Conservation (phyloP, 495 filamentous ascomycete genomes). For the Aspergillus carlsbadensis region DNA sequence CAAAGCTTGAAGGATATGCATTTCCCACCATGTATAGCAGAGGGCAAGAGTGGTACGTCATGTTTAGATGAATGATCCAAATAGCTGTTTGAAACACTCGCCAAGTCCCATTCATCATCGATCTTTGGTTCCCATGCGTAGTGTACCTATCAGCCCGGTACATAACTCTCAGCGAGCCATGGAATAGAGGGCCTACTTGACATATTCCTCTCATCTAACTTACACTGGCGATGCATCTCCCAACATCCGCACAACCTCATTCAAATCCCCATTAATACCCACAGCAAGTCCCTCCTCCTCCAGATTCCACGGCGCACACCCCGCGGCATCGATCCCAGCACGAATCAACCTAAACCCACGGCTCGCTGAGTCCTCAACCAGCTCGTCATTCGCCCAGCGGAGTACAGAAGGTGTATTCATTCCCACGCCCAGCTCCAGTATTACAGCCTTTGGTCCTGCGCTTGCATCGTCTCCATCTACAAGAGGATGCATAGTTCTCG, state of each 20-base stretch:
- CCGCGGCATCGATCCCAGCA: slow-evolving; percentile 24
- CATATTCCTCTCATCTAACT: too few species aligned
- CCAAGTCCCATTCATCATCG: too few species aligned
- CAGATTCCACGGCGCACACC: slow-evolving; percentile 25
- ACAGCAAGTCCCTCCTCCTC: slow-evolving; percentile 21
- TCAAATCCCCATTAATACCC: slow-evolving; percentile 18
- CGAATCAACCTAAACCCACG: slow-evolving; percentile 18
- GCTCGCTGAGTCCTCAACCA: slow-evolving; percentile 12
- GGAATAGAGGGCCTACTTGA: too few species aligned
- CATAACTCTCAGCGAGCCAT: too few species aligned
- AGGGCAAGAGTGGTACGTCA: too few species aligned
- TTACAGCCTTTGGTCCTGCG: slow-evolving; percentile 1
- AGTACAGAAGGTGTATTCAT: slow-evolving; percentile 29
- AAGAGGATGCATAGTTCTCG: not conserved
- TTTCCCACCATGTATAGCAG: too few species aligned
- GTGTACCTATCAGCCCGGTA: too few species aligned
- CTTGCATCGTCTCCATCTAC: not conserved
- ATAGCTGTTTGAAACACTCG: too few species aligned
- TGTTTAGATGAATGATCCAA: too few species aligned
- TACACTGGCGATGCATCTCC: too few species aligned
- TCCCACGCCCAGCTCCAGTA: slow-evolving; percentile 29
- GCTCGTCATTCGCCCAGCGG: slow-evolving; percentile 28
- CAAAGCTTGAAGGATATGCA: too few species aligned
- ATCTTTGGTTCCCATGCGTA: too few species aligned
- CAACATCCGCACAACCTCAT: slow-evolving; percentile 5